Conservation (phyloP, 1,284 basidiomycete genomes). For the Papiliotrema nemorosa region DNA sequence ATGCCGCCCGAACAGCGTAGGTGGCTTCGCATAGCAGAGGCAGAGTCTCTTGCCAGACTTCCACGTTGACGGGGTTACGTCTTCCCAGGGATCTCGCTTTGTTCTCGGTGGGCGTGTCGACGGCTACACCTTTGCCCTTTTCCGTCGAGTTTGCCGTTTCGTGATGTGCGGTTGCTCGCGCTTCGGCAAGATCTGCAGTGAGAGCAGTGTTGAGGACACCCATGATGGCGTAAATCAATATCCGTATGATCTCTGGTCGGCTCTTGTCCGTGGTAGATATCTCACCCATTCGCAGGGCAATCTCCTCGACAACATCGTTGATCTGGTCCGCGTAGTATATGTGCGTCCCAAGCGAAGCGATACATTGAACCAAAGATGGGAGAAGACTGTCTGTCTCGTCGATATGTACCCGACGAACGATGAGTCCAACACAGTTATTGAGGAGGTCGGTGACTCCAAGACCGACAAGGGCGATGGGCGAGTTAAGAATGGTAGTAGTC, state of each 20-base stretch:
- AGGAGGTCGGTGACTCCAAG: conserved; percentile 87
- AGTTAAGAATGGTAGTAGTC: conserved; percentile 75
- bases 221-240: conserved; percentile 38
- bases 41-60: conserved; percentile 84
- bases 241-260: conserved; percentile 66
- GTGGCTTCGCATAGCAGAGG: conserved; percentile 74
- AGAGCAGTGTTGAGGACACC: conserved; percentile 39
- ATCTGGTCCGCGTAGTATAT: conserved; percentile 97
- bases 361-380: conserved; percentile 69
- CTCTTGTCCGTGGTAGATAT: conserved; percentile 50
- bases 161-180: neutral
- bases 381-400: conserved; percentile 67
- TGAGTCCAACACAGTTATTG: conserved; percentile 67
- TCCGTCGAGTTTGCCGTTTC: conserved; percentile 4
- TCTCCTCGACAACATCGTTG: conserved; percentile 83
- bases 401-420: conserved; percentile 66
- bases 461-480: conserved; percentile 78
- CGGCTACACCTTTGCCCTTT: conserved; percentile 39
- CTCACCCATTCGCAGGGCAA: conserved; percentile 66
- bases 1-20: conserved; percentile 69
- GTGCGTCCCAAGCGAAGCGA: conserved; percentile 74
- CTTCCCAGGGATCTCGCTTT: conserved; percentile 40
- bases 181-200: conserved; percentile 33
- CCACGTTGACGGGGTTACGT: conserved; percentile 69
- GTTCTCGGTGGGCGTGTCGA: conserved; percentile 25